Evolutionary conservation across 495 filamentous ascomycete genomes (phyloP).

Genomic region (Tuber aestivum): DNA sequence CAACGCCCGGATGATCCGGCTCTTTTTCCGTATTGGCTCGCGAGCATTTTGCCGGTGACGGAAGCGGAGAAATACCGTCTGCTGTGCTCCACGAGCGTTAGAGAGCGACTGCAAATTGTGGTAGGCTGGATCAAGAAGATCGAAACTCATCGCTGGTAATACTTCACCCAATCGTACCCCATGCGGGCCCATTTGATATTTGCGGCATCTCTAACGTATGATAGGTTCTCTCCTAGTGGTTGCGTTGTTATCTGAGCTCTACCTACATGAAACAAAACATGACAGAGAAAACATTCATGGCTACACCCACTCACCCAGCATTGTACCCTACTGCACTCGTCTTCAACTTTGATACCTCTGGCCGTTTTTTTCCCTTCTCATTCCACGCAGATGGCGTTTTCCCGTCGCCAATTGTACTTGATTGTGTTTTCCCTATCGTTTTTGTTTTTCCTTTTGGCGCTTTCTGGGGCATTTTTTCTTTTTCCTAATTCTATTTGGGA

Average conservation of each 20-base stretch:
- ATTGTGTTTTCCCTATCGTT: neutral
- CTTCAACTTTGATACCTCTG: neutral
- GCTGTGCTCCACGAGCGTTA: slow-evolving; percentile 63
- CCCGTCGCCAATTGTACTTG: neutral
- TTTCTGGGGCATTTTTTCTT: slow-evolving; percentile 31
- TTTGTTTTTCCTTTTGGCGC: slow-evolving; percentile 21
- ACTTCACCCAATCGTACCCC: slow-evolving; percentile 41
- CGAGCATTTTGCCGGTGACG: slow-evolving; percentile 66
- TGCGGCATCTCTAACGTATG: slow-evolving; percentile 5
- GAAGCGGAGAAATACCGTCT: slow-evolving; percentile 75
- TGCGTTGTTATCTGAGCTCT: slow-evolving; percentile 41
- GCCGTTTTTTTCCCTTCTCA: neutral
- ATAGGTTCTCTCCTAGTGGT: slow-evolving; percentile 40
- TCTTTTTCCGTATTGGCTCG: slow-evolving; percentile 86
- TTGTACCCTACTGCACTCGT: neutral
- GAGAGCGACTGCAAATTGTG: slow-evolving; percentile 73
- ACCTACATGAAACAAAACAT: slow-evolving; percentile 1
- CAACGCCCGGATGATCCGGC: slow-evolving; percentile 67
- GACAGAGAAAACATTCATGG: slow-evolving; percentile 9
- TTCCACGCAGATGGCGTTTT: neutral
- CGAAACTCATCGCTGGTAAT: slow-evolving; percentile 64
- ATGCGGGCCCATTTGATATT: slow-evolving; percentile 21
- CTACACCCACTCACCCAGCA: slow-evolving; percentile 23
- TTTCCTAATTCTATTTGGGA: slow-evolving; percentile 1
- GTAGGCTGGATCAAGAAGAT: slow-evolving; percentile 68